These are phyloP conservation scores for Tetradesmus obliquus DNA, from an alignment of 139 green algal species.

Conservation along the genomic window DNA sequence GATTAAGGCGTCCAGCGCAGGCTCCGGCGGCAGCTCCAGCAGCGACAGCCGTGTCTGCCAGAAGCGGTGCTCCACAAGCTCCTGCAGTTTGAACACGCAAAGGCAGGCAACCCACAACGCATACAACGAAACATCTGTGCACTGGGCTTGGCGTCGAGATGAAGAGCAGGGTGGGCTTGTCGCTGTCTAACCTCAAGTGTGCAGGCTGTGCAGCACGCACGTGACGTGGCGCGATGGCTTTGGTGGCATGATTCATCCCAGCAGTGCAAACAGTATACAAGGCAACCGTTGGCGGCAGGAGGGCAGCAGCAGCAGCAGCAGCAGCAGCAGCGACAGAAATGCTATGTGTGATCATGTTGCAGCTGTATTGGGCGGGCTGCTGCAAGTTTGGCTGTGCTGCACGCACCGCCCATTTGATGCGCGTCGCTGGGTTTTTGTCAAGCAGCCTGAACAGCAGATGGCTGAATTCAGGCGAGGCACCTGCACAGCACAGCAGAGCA, in stretches of 20 bases:
- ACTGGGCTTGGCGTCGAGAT: too few relatives aligned
- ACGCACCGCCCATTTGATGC: constrained; percentile 73
- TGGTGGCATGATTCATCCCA: too few relatives aligned
- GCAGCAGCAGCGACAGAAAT: too few relatives aligned
- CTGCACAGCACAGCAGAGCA: constrained; percentile 50
- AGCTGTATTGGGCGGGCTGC: too few relatives aligned
- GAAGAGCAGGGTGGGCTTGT: too few relatives aligned
- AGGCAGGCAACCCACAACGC: not conserved
- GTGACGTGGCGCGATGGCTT: not conserved
- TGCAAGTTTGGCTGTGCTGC: too few relatives aligned
- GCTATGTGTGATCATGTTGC: not conserved
- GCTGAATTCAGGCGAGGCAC: constrained; percentile 70
- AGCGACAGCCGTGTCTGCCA: constrained; percentile 67
- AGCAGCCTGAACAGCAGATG: constrained; percentile 83
- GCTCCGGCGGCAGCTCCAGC: constrained; percentile 78
- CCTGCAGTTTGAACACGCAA: constrained; percentile 44
- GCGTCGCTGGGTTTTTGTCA: constrained; percentile 84
- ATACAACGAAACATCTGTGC: not conserved
- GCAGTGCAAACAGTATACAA: too few relatives aligned
- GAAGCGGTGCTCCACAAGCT: constrained; percentile 77
- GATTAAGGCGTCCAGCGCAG: constrained; percentile 79
- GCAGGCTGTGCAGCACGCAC: not conserved
- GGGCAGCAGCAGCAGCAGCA: too few relatives aligned
- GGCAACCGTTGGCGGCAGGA: too few relatives aligned
- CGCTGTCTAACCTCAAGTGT: too few relatives aligned